Evolutionary conservation across 257 asterid genomes (phyloP), one percentile per base, ranked within the genome.

Genomic region (Buddleja alternifolia): DNA sequence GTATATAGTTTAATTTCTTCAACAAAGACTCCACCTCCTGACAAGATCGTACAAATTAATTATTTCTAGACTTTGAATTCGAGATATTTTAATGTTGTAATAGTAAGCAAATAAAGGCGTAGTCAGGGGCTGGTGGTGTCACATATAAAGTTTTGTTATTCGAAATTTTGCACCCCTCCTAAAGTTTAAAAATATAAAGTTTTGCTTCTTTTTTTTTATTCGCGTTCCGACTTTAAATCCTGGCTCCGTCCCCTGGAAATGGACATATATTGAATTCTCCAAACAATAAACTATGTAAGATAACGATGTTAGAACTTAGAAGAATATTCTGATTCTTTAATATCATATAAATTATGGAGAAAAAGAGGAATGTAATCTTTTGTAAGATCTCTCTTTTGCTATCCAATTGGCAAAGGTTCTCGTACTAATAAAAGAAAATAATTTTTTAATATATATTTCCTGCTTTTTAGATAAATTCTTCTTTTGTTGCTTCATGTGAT

Each of bases 1-100:
- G 88, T 54, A 90, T 88, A 20, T 69, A 90, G 32, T 81, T 81
- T 52, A 90, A 47, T 29, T 78, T 78, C 74, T 75, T 78, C 71
- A 85, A 20, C 9, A 88, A 41, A 0, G 48, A 80, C 34, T 83
- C 88, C 55, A 90, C 88, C 44, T 83, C 90, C 96, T 90, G 80
- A 41, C 40, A 47, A 29, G 5, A 29, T 29, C 34, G 34, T n/a
- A n/a, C n/a, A n/a, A n/a, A n/a, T n/a, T n/a, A n/a, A n/a, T n/a
- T n/a, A n/a, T n/a, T n/a, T n/a, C n/a, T n/a, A n/a, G n/a, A n/a
- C n/a, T n/a, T n/a, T n/a, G n/a, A n/a, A n/a, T n/a, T n/a, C n/a
- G n/a, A n/a, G n/a, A n/a, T n/a, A n/a, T n/a, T n/a, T n/a, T n/a
- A n/a, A n/a, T n/a, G n/a, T n/a, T n/a, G n/a, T n/a, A n/a, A n/a